Conservation (phyloP, 2,329 filamentous ascomycete genomes). For the Didymella lethalis region DNA sequence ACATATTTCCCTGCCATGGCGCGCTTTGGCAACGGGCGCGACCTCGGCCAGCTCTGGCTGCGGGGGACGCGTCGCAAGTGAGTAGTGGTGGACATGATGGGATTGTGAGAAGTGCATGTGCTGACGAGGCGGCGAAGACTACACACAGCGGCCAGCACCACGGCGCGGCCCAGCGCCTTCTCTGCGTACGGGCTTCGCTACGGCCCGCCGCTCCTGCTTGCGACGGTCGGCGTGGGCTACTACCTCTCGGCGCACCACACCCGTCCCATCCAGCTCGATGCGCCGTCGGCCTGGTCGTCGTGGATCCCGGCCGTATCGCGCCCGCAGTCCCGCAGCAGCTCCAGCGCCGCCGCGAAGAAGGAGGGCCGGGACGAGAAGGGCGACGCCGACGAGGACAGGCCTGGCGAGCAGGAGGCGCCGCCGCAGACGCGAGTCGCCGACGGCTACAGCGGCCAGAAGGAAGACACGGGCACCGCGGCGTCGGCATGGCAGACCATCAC, state of each 20-base stretch:
- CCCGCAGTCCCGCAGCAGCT: constrained; percentile 24
- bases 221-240: constrained; percentile 34
- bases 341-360: constrained; percentile 27
- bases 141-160: constrained; percentile 28
- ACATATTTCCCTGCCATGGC: constrained; percentile 30
- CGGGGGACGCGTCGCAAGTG: constrained; percentile 41
- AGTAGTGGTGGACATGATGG: constrained; percentile 11
- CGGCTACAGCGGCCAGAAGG: constrained; percentile 33
- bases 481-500: constrained; percentile 48
- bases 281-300: constrained; percentile 36
- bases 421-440: constrained; percentile 45
- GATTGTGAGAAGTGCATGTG: not conserved
- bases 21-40: constrained; percentile 33
- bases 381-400: constrained; percentile 22
- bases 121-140: constrained; percentile 32
- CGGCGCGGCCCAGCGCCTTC: constrained; percentile 21
- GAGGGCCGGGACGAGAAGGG: constrained; percentile 11
- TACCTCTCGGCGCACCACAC: constrained; percentile 30
- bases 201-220: constrained; percentile 40
- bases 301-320: constrained; percentile 19
- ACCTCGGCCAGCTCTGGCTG: constrained; percentile 40
- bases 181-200: constrained; percentile 36
- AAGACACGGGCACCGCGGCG: constrained; percentile 23
- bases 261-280: constrained; percentile 40
- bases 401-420: constrained; percentile 45